A percentile compares a stretch with the other conserved stretches of the same genome.
phyloP scores from a whole-genome alignment of 2,329 filamentous ascomycete species.

The Diaporthe nobilis region DNA sequence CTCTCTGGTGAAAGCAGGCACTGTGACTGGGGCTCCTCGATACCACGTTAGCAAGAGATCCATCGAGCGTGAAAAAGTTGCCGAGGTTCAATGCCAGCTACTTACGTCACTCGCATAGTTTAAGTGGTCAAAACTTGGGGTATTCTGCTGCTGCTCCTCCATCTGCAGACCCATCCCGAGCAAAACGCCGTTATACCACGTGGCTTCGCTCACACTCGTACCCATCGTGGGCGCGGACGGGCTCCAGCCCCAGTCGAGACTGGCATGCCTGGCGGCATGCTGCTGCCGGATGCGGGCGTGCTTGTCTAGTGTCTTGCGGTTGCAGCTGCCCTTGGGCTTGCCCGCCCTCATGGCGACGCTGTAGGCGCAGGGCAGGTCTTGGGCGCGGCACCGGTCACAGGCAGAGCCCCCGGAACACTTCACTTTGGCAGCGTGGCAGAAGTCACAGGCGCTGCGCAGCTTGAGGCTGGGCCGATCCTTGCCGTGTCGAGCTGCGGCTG shows the following conservation, averaged over 20 bases:
- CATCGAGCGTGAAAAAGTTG: slow-evolving; percentile 11
- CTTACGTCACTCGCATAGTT: slow-evolving; percentile 19
- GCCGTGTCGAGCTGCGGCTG: not conserved
- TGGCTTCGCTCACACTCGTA: not conserved
- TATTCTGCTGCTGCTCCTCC: slow-evolving; percentile 7
- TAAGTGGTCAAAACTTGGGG: slow-evolving; percentile 15
- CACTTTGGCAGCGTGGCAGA: slow-evolving; percentile 9
- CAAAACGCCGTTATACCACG: slow-evolving; percentile 10
- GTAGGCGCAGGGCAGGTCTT: not conserved
- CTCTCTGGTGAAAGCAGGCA: not conserved
- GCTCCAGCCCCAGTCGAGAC: not conserved
- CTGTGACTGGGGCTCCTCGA: not conserved
- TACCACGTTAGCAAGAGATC: not conserved
- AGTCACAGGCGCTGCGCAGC: slow-evolving; percentile 13
- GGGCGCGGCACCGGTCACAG: not conserved
- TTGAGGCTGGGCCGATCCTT: slow-evolving; percentile 9
- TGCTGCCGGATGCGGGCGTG: slow-evolving; percentile 21
- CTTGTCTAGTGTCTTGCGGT: slow-evolving; percentile 9
- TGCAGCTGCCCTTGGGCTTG: slow-evolving; percentile 17
- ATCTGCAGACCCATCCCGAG: slow-evolving; percentile 26
- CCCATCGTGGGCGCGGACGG: not conserved
- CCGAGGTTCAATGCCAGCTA: not conserved
- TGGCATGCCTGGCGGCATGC: not conserved
- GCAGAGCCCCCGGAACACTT: slow-evolving; percentile 15
- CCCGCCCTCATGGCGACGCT: slow-evolving; percentile 7